phyloP scores from a whole-genome alignment of 495 filamentous ascomycete species.

The Penicillium roqueforti region DNA sequence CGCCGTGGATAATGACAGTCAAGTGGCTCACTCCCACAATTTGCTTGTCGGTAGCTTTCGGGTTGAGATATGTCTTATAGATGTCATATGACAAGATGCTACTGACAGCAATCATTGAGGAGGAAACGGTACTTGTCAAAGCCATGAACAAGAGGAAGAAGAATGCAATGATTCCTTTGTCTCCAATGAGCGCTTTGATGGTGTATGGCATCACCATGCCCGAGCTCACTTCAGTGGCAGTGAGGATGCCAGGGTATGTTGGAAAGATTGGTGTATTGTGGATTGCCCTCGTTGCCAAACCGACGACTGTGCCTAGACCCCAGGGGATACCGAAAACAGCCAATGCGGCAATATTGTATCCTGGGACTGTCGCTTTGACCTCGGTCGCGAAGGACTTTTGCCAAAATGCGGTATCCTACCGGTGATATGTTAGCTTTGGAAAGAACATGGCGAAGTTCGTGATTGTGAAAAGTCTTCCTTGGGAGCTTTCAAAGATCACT shows the following conservation, averaged over 20 bases:
- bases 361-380: slow-evolving; percentile 39
- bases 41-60: slow-evolving; percentile 30
- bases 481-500: too few relatives aligned
- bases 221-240: slow-evolving; percentile 37
- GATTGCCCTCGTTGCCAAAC: slow-evolving; percentile 44
- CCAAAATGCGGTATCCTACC: slow-evolving; percentile 50
- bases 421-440: background rate
- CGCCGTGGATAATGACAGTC: slow-evolving; percentile 34
- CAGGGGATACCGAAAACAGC: slow-evolving; percentile 49
- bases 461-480: background rate
- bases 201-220: slow-evolving; percentile 48
- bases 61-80: slow-evolving; percentile 55
- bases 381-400: slow-evolving; percentile 48
- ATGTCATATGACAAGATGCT: slow-evolving; percentile 43
- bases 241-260: slow-evolving; percentile 47
- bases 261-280: slow-evolving; percentile 47
- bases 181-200: slow-evolving; percentile 47
- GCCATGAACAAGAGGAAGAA: slow-evolving; percentile 54
- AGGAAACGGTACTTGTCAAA: slow-evolving; percentile 46
- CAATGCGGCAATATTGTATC: slow-evolving; percentile 43
- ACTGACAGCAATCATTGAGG: slow-evolving; percentile 46
- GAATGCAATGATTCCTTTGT: slow-evolving; percentile 45
- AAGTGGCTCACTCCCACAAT: slow-evolving; percentile 37
- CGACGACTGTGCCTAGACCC: slow-evolving; percentile 47
- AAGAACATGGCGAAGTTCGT: too few relatives aligned